Percentiles rank a stretch among this genome's conserved stretches.
These are phyloP conservation scores for Prunella vulgaris DNA, from an alignment of 257 asterid genomes.

Conservation along the genomic window DNA sequence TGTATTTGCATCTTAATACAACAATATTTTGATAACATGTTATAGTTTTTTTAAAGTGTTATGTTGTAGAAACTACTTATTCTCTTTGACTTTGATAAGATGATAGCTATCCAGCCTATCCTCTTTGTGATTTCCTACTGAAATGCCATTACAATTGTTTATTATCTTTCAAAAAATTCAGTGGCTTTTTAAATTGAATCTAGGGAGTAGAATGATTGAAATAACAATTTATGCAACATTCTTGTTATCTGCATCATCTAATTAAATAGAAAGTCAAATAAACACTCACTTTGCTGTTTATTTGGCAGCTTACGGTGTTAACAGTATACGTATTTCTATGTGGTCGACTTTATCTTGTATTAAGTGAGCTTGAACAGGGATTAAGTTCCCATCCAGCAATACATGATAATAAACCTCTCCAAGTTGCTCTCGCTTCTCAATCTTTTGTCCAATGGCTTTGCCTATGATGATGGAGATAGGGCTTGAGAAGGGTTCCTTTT, in stretches of 20 bases:
- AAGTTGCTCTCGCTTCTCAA: conserved; percentile 97
- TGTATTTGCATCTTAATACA: conserved; percentile 18
- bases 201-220: background rate
- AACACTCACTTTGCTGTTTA: background rate
- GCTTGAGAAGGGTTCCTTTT: conserved; percentile 88
- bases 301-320: conserved; percentile 77
- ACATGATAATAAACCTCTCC: conserved; percentile 85
- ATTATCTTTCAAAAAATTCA: background rate
- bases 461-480: conserved; percentile 99
- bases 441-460: conserved; percentile 96
- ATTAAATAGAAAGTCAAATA: background rate
- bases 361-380: conserved; percentile 79
- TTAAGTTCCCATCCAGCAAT: conserved; percentile 75
- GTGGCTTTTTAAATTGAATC: background rate
- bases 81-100: background rate
- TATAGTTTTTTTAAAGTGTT: background rate
- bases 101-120: background rate
- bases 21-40: background rate
- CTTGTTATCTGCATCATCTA: background rate
- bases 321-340: conserved; percentile 81
- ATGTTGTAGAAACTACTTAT: background rate
- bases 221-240: background rate
- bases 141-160: background rate
- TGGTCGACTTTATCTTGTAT: conserved; percentile 91
- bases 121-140: background rate